Evolutionary conservation across 2,329 filamentous ascomycete genomes (phyloP).

Genomic region (Zalaria obscura): DNA sequence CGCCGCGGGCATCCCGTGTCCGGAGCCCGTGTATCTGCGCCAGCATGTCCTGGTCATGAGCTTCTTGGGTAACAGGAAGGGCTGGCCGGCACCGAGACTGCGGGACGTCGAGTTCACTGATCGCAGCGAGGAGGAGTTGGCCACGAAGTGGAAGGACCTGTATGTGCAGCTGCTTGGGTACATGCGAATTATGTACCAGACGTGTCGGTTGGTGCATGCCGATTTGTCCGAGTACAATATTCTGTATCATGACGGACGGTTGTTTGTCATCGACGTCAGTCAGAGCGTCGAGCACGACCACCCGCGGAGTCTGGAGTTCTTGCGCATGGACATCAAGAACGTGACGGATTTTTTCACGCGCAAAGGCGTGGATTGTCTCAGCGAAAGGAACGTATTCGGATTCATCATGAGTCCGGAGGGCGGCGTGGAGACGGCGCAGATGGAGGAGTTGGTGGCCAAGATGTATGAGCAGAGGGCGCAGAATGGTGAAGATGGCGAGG

Average conservation of each 20-base stretch:
- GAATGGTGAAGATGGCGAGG: slow-evolving; percentile 35
- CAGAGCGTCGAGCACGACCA: slow-evolving; percentile 97
- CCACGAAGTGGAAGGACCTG: slow-evolving; percentile 59
- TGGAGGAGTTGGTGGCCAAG: slow-evolving; percentile 49
- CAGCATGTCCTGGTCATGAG: slow-evolving; percentile 94
- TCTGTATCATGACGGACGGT: slow-evolving; percentile 65
- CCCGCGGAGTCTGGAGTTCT: slow-evolving; percentile 78
- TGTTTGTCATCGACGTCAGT: slow-evolving; percentile 95
- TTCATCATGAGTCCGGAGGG: slow-evolving; percentile 60
- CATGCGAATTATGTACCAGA: slow-evolving; percentile 88
- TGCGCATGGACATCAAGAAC: slow-evolving; percentile 98
- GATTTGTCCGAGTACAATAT: slow-evolving; percentile 98
- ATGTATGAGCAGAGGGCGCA: slow-evolving; percentile 46
- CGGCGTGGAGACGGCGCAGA: slow-evolving; percentile 43
- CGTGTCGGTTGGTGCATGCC: slow-evolving; percentile 82
- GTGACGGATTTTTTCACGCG: slow-evolving; percentile 82
- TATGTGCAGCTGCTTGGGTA: slow-evolving; percentile 76
- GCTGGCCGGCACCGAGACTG: slow-evolving; percentile 75
- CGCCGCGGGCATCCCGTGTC: slow-evolving; percentile 73
- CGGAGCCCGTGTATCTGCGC: slow-evolving; percentile 76
- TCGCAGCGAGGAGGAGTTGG: slow-evolving; percentile 34
- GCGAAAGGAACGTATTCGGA: slow-evolving; percentile 67
- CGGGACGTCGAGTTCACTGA: slow-evolving; percentile 68
- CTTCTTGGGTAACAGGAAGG: slow-evolving; percentile 77
- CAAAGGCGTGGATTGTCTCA: slow-evolving; percentile 67